Base-by-base conservation (phyloP, 495 filamentous ascomycete genomes). In the Cladorrhinum samala region DNA sequence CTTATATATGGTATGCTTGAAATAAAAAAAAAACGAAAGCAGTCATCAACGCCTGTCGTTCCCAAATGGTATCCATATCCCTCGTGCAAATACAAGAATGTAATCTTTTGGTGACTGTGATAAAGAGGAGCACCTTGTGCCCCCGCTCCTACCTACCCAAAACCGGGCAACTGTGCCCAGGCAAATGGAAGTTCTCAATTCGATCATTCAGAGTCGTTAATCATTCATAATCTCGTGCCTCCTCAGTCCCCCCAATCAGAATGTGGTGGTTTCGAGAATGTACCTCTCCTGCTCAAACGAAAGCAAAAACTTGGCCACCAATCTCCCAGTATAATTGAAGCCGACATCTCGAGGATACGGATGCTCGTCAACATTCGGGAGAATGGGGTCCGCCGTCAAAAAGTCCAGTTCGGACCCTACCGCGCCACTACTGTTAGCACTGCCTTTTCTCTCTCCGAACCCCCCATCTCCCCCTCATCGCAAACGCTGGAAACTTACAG, bases 261-360 rank as follows among this genome's bases (percentile, higher is more conserved):
- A n/a, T n/a, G n/a, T n/a, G n/a, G n/a, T n/a, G n/a, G n/a, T n/a
- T n/a, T 60, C 56, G 46, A 64, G 57, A 30, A 67, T 63, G 30
- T 67, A 64, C 46, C 49, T 54, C 56, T 77, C 72, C 47, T 77
- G 67, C 1, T 66, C 68, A 53, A 80, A 80, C 0, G 73, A 77
- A 4, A 73, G 63, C 52, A 80, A 56, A 57, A 80, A 80, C 56
- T 74, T 72, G 25, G 74, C 65, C 3, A 72, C 62, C 38, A 80
- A 60, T 2, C 75, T 69, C 2, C 77, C 76, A 44, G 70, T 75
- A 57, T 77, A 76, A 61, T 77, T 72, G 40, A 65, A 63, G 54
- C 68, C 65, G n/a, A 76, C 63, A 41, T 72, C 68, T 20, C 68
- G 58, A 7, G 73, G 69, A 53, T 72, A 72, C 9, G 68, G 71